These are phyloP conservation scores for Allomyces macrogynus DNA, from an alignment of 192 early-diverging fungal species.

Conservation along the genomic window DNA sequence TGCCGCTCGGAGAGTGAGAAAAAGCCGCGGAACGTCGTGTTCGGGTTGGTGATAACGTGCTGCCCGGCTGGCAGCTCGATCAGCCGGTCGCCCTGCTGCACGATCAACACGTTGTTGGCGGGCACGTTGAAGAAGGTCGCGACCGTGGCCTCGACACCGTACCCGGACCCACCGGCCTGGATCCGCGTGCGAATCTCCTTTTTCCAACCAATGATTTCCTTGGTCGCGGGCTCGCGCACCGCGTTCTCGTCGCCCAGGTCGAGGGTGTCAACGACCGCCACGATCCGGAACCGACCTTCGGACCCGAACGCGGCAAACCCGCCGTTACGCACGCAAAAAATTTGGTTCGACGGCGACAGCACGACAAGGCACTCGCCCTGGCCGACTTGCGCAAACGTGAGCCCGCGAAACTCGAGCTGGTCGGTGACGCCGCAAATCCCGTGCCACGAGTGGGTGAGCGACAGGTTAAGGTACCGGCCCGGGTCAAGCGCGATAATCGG, in stretches of 20 bases:
- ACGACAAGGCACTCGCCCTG: slow-evolving; percentile 22
- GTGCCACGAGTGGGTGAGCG: slow-evolving; percentile 10
- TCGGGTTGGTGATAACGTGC: slow-evolving; percentile 24
- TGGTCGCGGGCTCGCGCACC: slow-evolving; percentile 9
- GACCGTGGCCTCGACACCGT: slow-evolving; percentile 7
- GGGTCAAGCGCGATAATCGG: slow-evolving; percentile 17
- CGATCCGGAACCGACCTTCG: slow-evolving; percentile 14
- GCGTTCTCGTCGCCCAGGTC: slow-evolving; percentile 19
- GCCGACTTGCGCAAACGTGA: slow-evolving; percentile 21
- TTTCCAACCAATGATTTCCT: slow-evolving; percentile 17
- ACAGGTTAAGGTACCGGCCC: slow-evolving; percentile 20
- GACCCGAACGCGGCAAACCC: slow-evolving; percentile 24
- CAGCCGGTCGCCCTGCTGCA: slow-evolving; percentile 21
- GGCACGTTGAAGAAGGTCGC: slow-evolving; percentile 27
- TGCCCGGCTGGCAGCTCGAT: slow-evolving; percentile 19
- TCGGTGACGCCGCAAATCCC: slow-evolving; percentile 11
- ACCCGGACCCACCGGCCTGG: background rate
- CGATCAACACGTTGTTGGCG: slow-evolving; percentile 23
- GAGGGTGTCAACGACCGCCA: slow-evolving; percentile 24
- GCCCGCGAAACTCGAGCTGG: slow-evolving; percentile 15
- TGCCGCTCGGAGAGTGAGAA: slow-evolving; percentile 24
- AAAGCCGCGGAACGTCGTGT: slow-evolving; percentile 22
- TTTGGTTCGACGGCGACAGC: slow-evolving; percentile 19
- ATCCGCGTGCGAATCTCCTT: slow-evolving; percentile 12
- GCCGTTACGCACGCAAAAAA: slow-evolving; percentile 23